phyloP scores from a whole-genome alignment of 2,329 filamentous ascomycete species.

The Nannizziopsis arthrosporioides region DNA sequence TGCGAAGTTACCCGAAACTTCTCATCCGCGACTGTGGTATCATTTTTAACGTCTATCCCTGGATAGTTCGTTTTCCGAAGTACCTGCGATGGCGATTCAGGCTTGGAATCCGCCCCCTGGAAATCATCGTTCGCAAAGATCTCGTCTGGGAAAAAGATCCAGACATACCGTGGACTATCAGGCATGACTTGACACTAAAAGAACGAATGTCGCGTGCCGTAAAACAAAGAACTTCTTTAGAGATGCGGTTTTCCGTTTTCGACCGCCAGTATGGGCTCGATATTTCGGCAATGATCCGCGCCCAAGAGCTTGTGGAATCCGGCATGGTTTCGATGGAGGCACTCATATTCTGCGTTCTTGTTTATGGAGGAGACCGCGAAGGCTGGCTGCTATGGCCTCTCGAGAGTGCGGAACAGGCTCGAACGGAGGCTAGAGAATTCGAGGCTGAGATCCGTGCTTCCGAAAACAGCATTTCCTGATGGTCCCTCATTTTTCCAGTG shows the following conservation, averaged over 20 bases:
- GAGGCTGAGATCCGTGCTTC: no score
- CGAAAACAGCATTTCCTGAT: no score
- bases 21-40: no score
- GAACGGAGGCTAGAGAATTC: constrained; percentile 51
- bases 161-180: constrained; percentile 25
- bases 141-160: constrained; percentile 49
- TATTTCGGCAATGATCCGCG: constrained; percentile 66
- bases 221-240: constrained; percentile 54
- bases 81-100: constrained; percentile 52
- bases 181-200: constrained; percentile 44
- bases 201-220: constrained; percentile 56
- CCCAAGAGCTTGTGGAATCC: constrained; percentile 56
- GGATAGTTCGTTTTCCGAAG: no score
- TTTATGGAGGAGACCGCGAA: constrained; percentile 51
- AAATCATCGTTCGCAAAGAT: constrained; percentile 71
- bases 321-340: constrained; percentile 46
- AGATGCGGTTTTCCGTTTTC: constrained; percentile 81
- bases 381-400: constrained; percentile 57
- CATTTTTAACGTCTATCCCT: no score
- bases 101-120: constrained; percentile 64
- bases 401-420: constrained; percentile 38
- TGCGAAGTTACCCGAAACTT: no score
- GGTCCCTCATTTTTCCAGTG: no score
- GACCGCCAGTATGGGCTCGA: constrained; percentile 79
- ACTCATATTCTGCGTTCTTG: constrained; percentile 58